Base-by-base conservation (phyloP, 2,329 filamentous ascomycete genomes). In the Aspergillus niger region DNA sequence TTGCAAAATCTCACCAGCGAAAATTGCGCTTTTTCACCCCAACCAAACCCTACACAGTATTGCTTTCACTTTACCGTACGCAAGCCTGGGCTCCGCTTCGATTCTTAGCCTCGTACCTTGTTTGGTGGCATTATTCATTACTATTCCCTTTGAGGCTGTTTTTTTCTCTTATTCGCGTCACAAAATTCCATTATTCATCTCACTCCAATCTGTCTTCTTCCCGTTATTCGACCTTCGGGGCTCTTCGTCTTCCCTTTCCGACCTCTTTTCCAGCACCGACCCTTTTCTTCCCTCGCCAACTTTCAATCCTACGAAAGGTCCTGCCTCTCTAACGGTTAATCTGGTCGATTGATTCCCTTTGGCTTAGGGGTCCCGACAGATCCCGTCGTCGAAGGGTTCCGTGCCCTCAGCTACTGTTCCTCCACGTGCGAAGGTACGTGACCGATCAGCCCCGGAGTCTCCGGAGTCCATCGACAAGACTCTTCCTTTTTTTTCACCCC, bases 391-490 rank as follows among this genome's bases (percentile, higher is more conserved):
- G 39, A 54, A 57, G 55, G 49, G 50, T 58, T 58, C 52, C 56
- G 43, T 59, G 62, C 62, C 53, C 58, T 55, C 59, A 55, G 49
- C 62, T 48, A 47, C 39, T 55, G 53, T 43, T 52, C 47, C 54
- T 53, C 57, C 62, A 64, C 62, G 62, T 64, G 62, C 62, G 52
- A 62, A 64, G 60, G 62, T 63, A 64, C 62, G 59, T 61, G 58
- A 59, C 56, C 49, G 49, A 55, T 43, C 39, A 50, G 57, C 39
- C 32, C 60, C 54, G 50, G 59, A 53, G 57, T 55, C 49, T 52
- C 55, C 59, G 58, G 58, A 55, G 55, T 51, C 44, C 28, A 32
- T 53, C 50, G 32, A 41, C 32, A 36, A 10, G 39, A 43, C 38
- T n/a, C 38, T 22, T 26, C 51, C n/a, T 39, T 30, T 41, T 41